These are phyloP conservation scores for Aureobasidium pullulans DNA, from an alignment of 2,329 filamentous ascomycete species.

Conservation along the genomic window DNA sequence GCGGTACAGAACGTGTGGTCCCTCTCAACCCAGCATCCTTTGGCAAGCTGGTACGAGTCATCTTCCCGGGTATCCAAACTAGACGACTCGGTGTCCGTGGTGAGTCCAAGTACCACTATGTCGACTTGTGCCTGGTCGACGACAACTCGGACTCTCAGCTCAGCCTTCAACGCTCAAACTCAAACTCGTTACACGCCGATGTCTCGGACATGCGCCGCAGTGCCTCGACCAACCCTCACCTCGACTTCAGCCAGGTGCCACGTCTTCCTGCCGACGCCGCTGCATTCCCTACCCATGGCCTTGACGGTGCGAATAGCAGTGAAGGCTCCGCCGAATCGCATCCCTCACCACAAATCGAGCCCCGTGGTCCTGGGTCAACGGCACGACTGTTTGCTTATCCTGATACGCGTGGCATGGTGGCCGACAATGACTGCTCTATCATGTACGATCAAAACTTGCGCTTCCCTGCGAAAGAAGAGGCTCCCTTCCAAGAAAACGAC, in stretches of 20 bases:
- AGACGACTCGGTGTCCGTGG: constrained; percentile 84
- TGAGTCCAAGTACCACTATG: constrained; percentile 97
- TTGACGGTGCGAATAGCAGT: constrained; percentile 15
- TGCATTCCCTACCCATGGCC: constrained; percentile 34
- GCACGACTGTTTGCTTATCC: constrained; percentile 41
- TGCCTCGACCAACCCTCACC: constrained; percentile 24
- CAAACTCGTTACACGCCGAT: constrained; percentile 15
- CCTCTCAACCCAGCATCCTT: constrained; percentile 96
- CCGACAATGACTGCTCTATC: constrained; percentile 33
- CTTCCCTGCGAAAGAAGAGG: constrained; percentile 53
- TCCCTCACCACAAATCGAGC: constrained; percentile 21
- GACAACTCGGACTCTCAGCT: constrained; percentile 27
- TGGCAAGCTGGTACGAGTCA: constrained; percentile 90
- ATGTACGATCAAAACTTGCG: constrained; percentile 57
- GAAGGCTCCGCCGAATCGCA: constrained; percentile 22
- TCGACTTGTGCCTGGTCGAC: constrained; percentile 45
- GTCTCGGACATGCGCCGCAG: constrained; percentile 20
- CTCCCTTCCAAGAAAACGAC: constrained; percentile 56
- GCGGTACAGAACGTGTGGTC: constrained; percentile 86
- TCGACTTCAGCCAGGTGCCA: constrained; percentile 34
- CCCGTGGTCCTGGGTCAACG: constrained; percentile 34
- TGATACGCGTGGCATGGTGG: constrained; percentile 35
- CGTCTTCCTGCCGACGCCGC: constrained; percentile 42
- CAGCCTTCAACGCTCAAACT: constrained; percentile 19
- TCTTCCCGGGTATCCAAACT: constrained; percentile 93